Conservation (phyloP, 2,329 filamentous ascomycete species). For the Daldinia sp. region DNA sequence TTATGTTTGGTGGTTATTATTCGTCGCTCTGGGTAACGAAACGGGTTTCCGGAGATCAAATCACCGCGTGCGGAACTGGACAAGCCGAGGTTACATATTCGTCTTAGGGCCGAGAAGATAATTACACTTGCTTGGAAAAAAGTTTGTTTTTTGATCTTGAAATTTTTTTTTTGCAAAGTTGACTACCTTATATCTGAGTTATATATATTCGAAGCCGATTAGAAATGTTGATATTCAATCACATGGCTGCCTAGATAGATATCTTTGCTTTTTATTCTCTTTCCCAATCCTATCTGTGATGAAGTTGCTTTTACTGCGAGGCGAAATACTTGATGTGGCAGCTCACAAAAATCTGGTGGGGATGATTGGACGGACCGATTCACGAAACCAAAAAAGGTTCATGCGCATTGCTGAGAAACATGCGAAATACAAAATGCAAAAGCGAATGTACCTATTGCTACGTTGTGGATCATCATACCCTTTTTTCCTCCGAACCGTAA, state of each 20-base stretch:
- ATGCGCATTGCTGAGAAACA: background rate
- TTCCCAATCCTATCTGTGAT: background rate
- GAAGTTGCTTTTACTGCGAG: constrained; percentile 1
- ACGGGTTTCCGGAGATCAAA: constrained; percentile 33
- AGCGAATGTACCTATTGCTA: constrained; percentile 1
- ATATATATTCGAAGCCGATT: background rate
- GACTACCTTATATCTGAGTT: background rate
- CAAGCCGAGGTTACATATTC: constrained; percentile 32
- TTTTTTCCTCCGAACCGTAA: too few relatives aligned
- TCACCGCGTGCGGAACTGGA: constrained; percentile 33
- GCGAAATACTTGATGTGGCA: background rate
- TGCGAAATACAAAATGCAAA: too few relatives aligned
- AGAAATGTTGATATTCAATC: background rate
- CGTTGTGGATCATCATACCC: background rate
- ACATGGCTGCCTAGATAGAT: too few relatives aligned
- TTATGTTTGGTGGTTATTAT: constrained; percentile 11
- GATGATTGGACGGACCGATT: constrained; percentile 2
- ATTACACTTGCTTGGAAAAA: background rate
- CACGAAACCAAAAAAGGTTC: background rate
- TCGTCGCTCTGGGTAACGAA: constrained; percentile 19
- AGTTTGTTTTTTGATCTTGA: too few relatives aligned
- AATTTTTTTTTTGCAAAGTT: background rate
- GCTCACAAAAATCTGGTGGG: background rate
- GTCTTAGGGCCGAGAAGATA: constrained; percentile 21
- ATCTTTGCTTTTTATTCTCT: too few relatives aligned